Percentiles rank a stretch among this genome's conserved stretches.
These are phyloP conservation scores for Mycena polygramma DNA, from an alignment of 768 basidiomycete genomes.

Conservation along the genomic window DNA sequence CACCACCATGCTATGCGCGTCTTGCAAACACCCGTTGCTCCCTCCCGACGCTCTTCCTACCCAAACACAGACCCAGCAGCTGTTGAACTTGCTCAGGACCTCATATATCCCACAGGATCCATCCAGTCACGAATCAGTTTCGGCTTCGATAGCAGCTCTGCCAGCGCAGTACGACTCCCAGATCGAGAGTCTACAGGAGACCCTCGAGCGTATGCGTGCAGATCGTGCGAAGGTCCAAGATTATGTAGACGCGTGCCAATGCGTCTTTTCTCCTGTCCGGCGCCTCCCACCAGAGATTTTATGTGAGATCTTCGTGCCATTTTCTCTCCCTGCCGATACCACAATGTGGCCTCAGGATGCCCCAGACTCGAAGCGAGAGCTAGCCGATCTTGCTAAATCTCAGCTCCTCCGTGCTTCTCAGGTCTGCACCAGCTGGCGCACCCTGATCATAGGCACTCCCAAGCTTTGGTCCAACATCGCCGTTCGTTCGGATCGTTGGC, in stretches of 20 bases:
- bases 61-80: neutral
- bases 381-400: neutral
- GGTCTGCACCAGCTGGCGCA: neutral
- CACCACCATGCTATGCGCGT: neutral
- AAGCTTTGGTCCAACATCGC: neutral
- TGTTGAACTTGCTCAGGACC: neutral
- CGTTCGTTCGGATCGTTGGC: neutral
- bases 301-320: neutral
- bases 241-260: neutral
- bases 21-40: conserved; percentile 1
- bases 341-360: too few relatives aligned
- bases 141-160: neutral
- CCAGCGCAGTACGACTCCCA: neutral
- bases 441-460: neutral
- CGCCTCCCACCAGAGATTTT: neutral
- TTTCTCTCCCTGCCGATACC: neutral
- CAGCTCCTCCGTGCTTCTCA: neutral
- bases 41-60: neutral
- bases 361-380: too few relatives aligned
- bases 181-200: neutral
- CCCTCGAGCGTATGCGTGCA: neutral
- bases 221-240: neutral
- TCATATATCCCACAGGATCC: neutral
- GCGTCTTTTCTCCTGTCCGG: neutral
- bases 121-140: neutral